Conservation (phyloP, 768 basidiomycete species). For the Tulasnella sp. region DNA sequence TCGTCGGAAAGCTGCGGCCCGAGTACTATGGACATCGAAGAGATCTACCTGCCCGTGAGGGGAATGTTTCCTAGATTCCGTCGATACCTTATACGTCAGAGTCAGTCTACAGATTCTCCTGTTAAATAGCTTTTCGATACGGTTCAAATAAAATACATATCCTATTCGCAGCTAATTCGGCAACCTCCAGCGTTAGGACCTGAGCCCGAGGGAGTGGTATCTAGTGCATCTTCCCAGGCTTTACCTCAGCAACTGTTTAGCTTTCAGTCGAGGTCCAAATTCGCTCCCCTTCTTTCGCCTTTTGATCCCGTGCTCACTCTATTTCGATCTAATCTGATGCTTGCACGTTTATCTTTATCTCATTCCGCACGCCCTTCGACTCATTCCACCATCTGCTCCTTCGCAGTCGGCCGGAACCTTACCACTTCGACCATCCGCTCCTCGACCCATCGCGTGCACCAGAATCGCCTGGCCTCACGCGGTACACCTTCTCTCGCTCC, state of each 20-base stretch:
- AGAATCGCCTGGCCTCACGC: not conserved
- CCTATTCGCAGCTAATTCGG: too few relatives aligned
- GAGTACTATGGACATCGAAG: too few relatives aligned
- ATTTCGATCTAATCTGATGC: not conserved
- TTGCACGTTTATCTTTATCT: not conserved
- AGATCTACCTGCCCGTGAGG: too few relatives aligned
- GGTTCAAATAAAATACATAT: too few relatives aligned
- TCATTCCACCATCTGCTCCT: not conserved
- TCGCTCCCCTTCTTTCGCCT: not conserved
- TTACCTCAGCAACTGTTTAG: not conserved
- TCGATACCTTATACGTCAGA: too few relatives aligned
- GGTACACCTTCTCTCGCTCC: not conserved
- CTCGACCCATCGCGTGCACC: not conserved
- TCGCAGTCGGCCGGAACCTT: not conserved
- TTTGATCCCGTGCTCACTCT: not conserved
- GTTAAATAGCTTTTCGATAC: too few relatives aligned
- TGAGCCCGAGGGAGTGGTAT: too few relatives aligned
- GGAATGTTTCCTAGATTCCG: too few relatives aligned
- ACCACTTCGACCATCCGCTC: not conserved
- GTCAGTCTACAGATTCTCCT: too few relatives aligned
- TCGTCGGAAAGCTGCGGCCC: too few relatives aligned
- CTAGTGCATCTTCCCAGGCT: too few relatives aligned
- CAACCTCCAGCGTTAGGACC: too few relatives aligned
- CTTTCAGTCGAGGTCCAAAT: not conserved
- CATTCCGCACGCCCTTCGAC: not conserved